Evolutionary conservation across 2,329 filamentous ascomycete species (phyloP).

Genomic region (Chrysoporthe puriensis): DNA sequence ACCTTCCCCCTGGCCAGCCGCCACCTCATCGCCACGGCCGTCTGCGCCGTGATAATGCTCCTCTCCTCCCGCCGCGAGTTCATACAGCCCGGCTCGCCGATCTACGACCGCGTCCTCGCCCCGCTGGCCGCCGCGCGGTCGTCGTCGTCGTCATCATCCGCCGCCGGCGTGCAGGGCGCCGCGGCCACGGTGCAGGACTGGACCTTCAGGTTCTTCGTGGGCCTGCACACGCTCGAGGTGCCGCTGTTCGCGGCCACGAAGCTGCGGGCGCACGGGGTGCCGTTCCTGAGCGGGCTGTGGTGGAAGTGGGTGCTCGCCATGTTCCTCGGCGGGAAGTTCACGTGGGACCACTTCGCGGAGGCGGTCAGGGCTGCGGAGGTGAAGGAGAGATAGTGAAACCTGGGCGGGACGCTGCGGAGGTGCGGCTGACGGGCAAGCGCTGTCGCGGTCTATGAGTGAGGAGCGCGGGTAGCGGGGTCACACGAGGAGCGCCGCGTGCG

Average conservation of each 20-base stretch:
- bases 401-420: not conserved
- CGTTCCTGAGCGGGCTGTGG: slow-evolving; percentile 21
- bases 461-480: too few relatives aligned
- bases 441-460: too few relatives aligned
- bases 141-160: not conserved
- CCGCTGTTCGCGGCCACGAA: slow-evolving; percentile 22
- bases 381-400: not conserved
- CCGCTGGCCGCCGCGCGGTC: not conserved
- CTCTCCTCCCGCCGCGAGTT: slow-evolving; percentile 18
- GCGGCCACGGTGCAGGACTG: slow-evolving; percentile 17
- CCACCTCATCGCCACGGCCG: slow-evolving; percentile 12
- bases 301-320: slow-evolving; percentile 19
- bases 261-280: slow-evolving; percentile 25
- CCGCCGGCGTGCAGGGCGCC: not conserved
- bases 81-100: slow-evolving; percentile 21
- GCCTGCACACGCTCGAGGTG: slow-evolving; percentile 17
- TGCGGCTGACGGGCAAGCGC: too few relatives aligned
- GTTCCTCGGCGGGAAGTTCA: not conserved
- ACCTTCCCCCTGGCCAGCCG: slow-evolving; percentile 16
- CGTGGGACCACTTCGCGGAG: slow-evolving; percentile 21
- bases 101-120: slow-evolving; percentile 15
- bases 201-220: not conserved
- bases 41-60: slow-evolving; percentile 6
- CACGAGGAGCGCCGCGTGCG: too few relatives aligned
- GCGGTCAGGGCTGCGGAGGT: slow-evolving; percentile 5